These are phyloP conservation scores for Candida germanica DNA, from an alignment of 805 yeast species.

Conservation along the genomic window DNA sequence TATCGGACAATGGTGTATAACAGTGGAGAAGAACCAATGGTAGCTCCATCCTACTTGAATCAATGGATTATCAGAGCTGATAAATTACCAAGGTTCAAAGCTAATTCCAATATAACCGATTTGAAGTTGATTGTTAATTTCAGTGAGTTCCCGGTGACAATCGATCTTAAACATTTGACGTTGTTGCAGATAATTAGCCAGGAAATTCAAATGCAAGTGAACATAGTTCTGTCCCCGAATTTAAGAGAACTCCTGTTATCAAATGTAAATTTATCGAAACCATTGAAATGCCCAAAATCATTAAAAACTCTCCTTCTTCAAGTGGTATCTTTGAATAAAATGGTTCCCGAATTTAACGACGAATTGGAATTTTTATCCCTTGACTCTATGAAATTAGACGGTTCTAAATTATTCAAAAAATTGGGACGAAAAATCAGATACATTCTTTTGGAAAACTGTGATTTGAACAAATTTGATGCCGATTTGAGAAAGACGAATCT, in stretches of 20 bases:
- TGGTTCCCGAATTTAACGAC: background rate
- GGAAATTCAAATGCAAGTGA: background rate
- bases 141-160: background rate
- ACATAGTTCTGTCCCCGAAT: background rate
- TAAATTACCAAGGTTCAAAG: too few relatives aligned
- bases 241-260: background rate
- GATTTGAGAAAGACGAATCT: background rate
- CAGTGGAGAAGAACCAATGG: too few relatives aligned
- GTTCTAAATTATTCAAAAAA: background rate
- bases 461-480: background rate
- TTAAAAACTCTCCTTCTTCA: background rate
- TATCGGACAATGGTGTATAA: too few relatives aligned
- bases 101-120: too few relatives aligned
- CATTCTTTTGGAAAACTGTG: background rate
- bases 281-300: background rate
- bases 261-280: background rate
- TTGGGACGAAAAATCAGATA: background rate
- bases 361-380: background rate
- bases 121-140: background rate
- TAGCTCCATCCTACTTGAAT: background rate
- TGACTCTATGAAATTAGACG: background rate
- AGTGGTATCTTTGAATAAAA: background rate
- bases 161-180: background rate
- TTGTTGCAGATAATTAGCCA: background rate
- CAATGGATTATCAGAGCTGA: too few relatives aligned